phyloP scores from a whole-genome alignment of 176 grass and related monocot species.

The Eragrostis nindensis region DNA sequence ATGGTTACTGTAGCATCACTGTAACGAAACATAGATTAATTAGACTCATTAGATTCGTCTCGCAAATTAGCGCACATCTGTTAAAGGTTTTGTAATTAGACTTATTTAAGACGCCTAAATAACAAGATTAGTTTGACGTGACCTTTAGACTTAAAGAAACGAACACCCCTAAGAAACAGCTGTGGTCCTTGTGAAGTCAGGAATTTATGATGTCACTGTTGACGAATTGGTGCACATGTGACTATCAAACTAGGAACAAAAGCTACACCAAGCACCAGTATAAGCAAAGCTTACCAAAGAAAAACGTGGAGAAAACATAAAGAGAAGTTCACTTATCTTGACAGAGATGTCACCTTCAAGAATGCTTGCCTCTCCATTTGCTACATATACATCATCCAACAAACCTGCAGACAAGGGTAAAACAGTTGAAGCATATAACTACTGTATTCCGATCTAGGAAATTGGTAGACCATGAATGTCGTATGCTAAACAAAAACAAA shows the following conservation, averaged over 20 bases:
- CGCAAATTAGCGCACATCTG: too few relatives aligned
- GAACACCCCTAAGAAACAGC: too few relatives aligned
- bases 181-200: neutral
- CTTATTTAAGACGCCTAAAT: too few relatives aligned
- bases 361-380: neutral
- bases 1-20: too few relatives aligned
- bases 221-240: too few relatives aligned
- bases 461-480: neutral
- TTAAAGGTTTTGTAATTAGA: too few relatives aligned
- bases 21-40: too few relatives aligned
- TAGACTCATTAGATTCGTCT: too few relatives aligned
- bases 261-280: too few relatives aligned
- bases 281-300: neutral
- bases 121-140: too few relatives aligned
- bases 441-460: neutral
- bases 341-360: neutral
- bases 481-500: neutral
- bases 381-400: neutral
- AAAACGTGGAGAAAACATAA: neutral
- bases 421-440: neutral
- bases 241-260: too few relatives aligned
- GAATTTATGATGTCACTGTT: neutral
- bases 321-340: neutral
- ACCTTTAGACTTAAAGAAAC: too few relatives aligned
- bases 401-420: conserved; percentile 21